Base-by-base conservation (phyloP, 2,329 filamentous ascomycete species). In the Colletotrichum tropicicola region DNA sequence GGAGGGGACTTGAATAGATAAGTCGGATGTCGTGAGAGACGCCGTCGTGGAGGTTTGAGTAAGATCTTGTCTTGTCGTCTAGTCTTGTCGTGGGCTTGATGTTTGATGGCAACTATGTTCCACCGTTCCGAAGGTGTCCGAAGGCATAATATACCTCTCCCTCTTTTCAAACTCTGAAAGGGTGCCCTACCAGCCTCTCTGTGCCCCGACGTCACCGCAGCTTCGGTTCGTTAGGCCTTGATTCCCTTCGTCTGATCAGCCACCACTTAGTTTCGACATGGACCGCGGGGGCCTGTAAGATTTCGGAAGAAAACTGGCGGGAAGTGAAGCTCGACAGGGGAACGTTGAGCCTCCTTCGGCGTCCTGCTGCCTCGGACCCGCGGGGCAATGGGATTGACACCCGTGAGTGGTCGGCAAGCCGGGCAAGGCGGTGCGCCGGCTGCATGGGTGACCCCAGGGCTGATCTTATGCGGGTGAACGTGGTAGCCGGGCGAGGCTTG, bases 231-330 rank as follows among this genome's bases (percentile, higher is more conserved):
- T 57, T 44, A 57, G 63, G 59, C 59, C 63, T 53, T 66, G 45
- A 32, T 58, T 47, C 47, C 43, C 35, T 48, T 41, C 63, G 59
- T 66, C 59, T 66, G 59, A 64, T 66, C 63, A 64, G 59, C 63
- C 63, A 59, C 39, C 39, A 58, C 17, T 48, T 66, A 58, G 58
- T 66, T 66, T 62, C 52, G 59, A 66, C 63, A 66, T 17, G 63
- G 63, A 53, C 30, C 32, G 25, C 39, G 63, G 30, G 32, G 12
- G 27, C 13, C 32, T 35, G 30, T 9, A 49, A 19, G 15, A 30
- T 9, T 17, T n/a, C 45, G 41, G 47, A 52, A 58, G 19, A 48
- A 55, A 17, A 28, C 5, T 47, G 52, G 48, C 17, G 25, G 30
- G 35, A 58, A n/a, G 23, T 30, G 30, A 41, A 7, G 25, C 35